Evolutionary conservation across 1,139 yeast genomes (phyloP), one percentile per base, ranked within the genome.

Genomic region (Pichia sp.): DNA sequence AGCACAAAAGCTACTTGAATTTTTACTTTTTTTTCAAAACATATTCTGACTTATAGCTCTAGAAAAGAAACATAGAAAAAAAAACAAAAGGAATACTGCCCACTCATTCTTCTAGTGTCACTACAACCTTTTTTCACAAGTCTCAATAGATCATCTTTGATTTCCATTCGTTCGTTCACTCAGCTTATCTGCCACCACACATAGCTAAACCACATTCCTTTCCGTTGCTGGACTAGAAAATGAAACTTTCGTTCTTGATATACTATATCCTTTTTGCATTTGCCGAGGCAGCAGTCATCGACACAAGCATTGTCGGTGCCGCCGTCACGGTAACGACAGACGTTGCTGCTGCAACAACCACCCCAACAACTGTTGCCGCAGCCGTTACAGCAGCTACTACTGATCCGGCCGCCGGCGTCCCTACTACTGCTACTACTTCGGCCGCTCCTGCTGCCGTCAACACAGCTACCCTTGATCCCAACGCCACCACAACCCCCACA

Each of bases 201-300:
- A 36, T 14, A 36, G 7, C 40, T 5, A 14, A 12, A 14, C n/a
- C 40, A 36, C 40, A 36, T 36, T 36, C 40, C 24, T 36, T 36
- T 36, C 40, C 16, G 7, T 36, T 14, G 7, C 40, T 14, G 40
- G 16, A 12, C 40, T 14, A 14, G 16, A 14, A 14, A 36, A 36
- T 36, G 40, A 36, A 36, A 16, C 14, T 36, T 16, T 12, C 40
- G 2, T 36, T 12, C 16, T 14, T 36, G 16, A 14, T 16, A 12
- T 14, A 36, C 16, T 36, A 2, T 16, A 12, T 36, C 16, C 40
- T 36, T 14, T 16, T 36, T 36, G 40, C 48, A 10, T 16, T 17
- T 42, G 17, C 44, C 16, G 42, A 10, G 36, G 30, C 55, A 8
- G 49, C 47, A 34, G 46, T 50, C 17, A 44, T 49, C n/a, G 33